Evolutionary conservation across 2,329 filamentous ascomycete species (phyloP).

Genomic region (Ustilaginoidea virens): DNA sequence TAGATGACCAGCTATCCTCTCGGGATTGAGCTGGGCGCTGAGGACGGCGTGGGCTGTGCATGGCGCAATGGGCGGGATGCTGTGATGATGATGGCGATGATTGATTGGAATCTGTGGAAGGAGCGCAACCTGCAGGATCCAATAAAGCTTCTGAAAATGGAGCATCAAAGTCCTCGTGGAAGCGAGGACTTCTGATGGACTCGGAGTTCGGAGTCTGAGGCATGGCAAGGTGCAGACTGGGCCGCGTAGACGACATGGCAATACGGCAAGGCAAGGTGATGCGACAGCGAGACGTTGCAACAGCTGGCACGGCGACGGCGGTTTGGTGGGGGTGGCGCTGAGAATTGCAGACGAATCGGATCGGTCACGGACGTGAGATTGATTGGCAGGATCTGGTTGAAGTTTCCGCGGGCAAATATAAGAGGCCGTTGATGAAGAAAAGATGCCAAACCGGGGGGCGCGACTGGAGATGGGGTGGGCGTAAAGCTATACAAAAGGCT

Average conservation of each 20-base stretch:
- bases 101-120: slow-evolving; percentile 9
- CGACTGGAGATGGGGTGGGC: neutral
- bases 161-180: slow-evolving; percentile 22
- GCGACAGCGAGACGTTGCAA: too few species aligned
- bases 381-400: too few species aligned
- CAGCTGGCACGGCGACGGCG: too few species aligned
- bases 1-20: slow-evolving; percentile 14
- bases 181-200: slow-evolving; percentile 16
- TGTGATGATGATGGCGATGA: slow-evolving; percentile 5
- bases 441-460: neutral
- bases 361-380: too few species aligned
- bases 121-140: slow-evolving; percentile 15
- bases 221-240: slow-evolving; percentile 7
- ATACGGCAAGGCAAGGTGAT: too few species aligned
- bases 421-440: neutral
- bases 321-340: too few species aligned
- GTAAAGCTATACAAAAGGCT: neutral
- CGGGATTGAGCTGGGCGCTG: slow-evolving; percentile 3
- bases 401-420: neutral
- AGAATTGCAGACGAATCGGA: too few species aligned
- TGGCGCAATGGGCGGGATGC: neutral
- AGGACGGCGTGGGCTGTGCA: neutral
- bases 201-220: slow-evolving; percentile 5
- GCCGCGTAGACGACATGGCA: slow-evolving; percentile 13
- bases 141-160: slow-evolving; percentile 21